phyloP scores from a whole-genome alignment of 2,329 filamentous ascomycete genomes.

The Trichophyton equinum region DNA sequence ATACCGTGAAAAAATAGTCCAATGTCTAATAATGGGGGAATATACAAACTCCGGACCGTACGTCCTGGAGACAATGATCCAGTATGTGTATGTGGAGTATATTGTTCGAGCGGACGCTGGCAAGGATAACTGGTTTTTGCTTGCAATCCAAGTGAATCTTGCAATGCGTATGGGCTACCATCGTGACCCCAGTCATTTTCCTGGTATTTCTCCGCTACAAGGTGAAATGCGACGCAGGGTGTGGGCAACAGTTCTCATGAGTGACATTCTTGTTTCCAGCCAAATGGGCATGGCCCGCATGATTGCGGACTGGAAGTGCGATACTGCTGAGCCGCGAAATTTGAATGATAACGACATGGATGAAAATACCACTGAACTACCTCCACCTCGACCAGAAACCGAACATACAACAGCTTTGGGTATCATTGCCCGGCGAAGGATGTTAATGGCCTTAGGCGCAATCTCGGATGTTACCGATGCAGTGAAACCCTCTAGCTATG shows the following conservation, averaged over 20 bases:
- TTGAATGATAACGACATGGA: slow-evolving; percentile 49
- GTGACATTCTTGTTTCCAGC: slow-evolving; percentile 50
- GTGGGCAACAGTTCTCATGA: slow-evolving; percentile 36
- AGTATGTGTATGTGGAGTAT: slow-evolving; percentile 45
- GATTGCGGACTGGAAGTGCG: slow-evolving; percentile 47
- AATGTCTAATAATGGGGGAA: slow-evolving; percentile 43
- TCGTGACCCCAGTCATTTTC: slow-evolving; percentile 43
- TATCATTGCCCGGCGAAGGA: slow-evolving; percentile 25
- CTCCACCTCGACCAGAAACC: slow-evolving; percentile 39
- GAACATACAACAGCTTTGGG: slow-evolving; percentile 40
- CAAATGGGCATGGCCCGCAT: slow-evolving; percentile 53
- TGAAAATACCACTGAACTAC: slow-evolving; percentile 39
- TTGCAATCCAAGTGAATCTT: slow-evolving; percentile 44
- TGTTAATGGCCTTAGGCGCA: slow-evolving; percentile 27
- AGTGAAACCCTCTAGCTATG: slow-evolving; percentile 24
- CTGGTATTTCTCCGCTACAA: slow-evolving; percentile 42
- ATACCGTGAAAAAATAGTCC: slow-evolving; percentile 30
- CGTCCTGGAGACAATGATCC: slow-evolving; percentile 43
- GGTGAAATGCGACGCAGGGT: slow-evolving; percentile 41
- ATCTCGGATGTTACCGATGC: slow-evolving; percentile 28
- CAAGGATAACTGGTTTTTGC: slow-evolving; percentile 42
- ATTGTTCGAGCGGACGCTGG: slow-evolving; percentile 41
- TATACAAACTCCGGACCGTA: slow-evolving; percentile 41
- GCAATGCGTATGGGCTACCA: slow-evolving; percentile 52
- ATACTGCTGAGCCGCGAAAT: slow-evolving; percentile 48